Evolutionary conservation across 495 filamentous ascomycete species (phyloP), one percentile per base, ranked within the genome.

Genomic region (Amniculicola lignicola): DNA sequence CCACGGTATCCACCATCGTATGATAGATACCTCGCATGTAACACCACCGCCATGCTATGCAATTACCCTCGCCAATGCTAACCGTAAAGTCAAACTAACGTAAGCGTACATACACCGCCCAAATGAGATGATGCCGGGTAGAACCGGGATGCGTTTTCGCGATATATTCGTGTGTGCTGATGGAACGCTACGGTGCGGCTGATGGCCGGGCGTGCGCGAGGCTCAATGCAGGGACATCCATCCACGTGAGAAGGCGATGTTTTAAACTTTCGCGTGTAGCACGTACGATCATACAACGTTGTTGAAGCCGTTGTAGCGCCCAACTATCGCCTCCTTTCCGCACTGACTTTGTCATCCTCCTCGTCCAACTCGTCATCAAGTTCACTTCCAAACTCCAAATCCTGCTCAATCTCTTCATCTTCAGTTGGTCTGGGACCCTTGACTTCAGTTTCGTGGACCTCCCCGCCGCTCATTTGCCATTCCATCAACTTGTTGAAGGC

Each of bases 401-500:
- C 67, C 4, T 44, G 19, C 62, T 65, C 59, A 45, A 66, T 68
- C 25, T 65, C 61, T 61, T 74, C 75, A 19, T 76, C 71, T 54
- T 77, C 67, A 5, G 57, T 70, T 9, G 53, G 35, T 25, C 28
- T 29, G 41, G 51, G 35, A 12, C 46, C 39, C n/a, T 31, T 37
- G 11, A 59, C 12, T 35, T 48, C 19, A 35, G 42, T 23, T 7
- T 56, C 37, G 18, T 59, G 60, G 21, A 44, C 49, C 46, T 48
- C 62, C 46, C 57, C 85, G 12, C 90, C 94, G 59, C 80, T 92
- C 80, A 97, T 87, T 73, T 98, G 93, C 94, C 94, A 98, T 69
- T 97, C 90, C 93, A 98, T 98, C 42, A 98, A 75, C 72, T 87
- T 89, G 24, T 82, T 90, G 67, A 98, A 98, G 5, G 90, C 88